Percentiles rank a stretch among this genome's conserved stretches.
phyloP scores from a whole-genome alignment of 1,139 yeast species.

The Hansenula sp. region DNA sequence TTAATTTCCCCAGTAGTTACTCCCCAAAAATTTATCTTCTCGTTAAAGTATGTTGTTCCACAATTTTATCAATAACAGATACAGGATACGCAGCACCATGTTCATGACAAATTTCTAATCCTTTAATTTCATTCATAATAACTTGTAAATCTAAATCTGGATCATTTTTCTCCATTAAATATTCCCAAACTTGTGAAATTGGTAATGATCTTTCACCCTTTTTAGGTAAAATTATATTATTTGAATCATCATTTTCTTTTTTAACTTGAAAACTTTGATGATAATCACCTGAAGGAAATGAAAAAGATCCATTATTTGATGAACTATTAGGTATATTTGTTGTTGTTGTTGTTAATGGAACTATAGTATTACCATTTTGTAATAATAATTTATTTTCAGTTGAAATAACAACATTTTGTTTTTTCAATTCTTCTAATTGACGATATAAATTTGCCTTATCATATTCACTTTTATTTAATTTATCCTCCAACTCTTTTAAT shows the following conservation, averaged over 20 bases:
- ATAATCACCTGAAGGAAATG: conserved; percentile 23
- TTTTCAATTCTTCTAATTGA: conserved; percentile 51
- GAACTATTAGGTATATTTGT: not conserved
- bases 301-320: conserved; percentile 8
- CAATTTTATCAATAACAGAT: conserved; percentile 37
- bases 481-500: conserved; percentile 61
- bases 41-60: conserved; percentile 3
- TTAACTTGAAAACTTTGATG: not conserved
- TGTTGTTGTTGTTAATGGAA: not conserved
- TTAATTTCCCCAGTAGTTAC: not conserved
- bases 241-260: conserved; percentile 2
- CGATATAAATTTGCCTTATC: conserved; percentile 48
- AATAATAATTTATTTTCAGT: conserved; percentile 57
- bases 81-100: conserved; percentile 77
- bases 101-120: conserved; percentile 74
- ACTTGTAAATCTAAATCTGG: conserved; percentile 49
- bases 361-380: conserved; percentile 14
- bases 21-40: no score
- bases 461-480: conserved; percentile 54
- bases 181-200: conserved; percentile 82
- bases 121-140: conserved; percentile 57
- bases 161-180: conserved; percentile 47
- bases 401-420: conserved; percentile 48
- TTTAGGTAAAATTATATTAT: not conserved
- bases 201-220: conserved; percentile 52